Conservation (phyloP, 192 early-diverging fungal genomes). For the Umbelopsis vinacea region DNA sequence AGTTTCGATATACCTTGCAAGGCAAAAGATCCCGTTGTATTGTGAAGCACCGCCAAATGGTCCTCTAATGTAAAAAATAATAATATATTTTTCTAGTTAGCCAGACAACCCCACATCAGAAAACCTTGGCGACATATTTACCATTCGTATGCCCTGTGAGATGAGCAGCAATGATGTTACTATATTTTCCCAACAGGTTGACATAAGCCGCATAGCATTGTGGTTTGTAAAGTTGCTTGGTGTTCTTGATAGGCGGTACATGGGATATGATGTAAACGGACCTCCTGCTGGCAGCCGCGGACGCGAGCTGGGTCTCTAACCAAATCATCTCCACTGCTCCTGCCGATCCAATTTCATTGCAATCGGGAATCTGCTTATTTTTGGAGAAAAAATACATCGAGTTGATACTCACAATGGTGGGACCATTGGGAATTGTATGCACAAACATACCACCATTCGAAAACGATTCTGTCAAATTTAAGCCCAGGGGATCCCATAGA, state of each 20-base stretch:
- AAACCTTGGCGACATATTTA: background rate
- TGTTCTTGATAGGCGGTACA: constrained; percentile 36
- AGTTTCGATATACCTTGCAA: background rate
- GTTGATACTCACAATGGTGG: background rate
- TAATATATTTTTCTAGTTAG: background rate
- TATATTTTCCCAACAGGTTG: constrained; percentile 39
- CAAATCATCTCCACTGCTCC: background rate
- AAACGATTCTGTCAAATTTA: constrained; percentile 40
- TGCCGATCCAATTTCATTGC: background rate
- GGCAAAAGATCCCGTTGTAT: background rate
- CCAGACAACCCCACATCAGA: no score
- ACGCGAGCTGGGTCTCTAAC: background rate
- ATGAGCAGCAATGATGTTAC: constrained; percentile 43
- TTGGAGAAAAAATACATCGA: background rate
- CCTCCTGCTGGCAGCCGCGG: background rate
- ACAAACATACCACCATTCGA: constrained; percentile 39
- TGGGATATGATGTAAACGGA: constrained; percentile 18
- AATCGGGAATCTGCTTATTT: background rate
- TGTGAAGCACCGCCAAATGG: background rate
- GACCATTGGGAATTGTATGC: constrained; percentile 30
- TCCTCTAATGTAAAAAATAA: background rate
- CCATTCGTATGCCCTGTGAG: constrained; percentile 48
- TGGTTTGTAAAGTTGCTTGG: constrained; percentile 24
- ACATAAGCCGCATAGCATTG: constrained; percentile 34
- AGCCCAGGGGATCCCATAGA: constrained; percentile 37